phyloP scores from a whole-genome alignment of 495 filamentous ascomycete species.

The Xylaria curta region DNA sequence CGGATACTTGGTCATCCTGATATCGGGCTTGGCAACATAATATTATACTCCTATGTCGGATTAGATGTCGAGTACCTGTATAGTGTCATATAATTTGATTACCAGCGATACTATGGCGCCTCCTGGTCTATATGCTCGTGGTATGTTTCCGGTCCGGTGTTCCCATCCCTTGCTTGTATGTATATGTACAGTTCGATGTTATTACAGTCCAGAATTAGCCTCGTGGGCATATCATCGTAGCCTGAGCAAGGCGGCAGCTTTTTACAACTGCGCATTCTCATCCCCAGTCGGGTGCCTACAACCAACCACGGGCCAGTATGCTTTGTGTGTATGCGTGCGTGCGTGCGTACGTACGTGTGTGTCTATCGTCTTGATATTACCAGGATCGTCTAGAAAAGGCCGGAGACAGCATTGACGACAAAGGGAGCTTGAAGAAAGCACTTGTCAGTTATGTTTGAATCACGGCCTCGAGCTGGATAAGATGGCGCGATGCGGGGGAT shows the following conservation, averaged over 20 bases:
- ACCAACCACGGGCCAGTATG: neutral
- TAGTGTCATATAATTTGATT: conserved; percentile 7
- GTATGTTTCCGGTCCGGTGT: conserved; percentile 7
- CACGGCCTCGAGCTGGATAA: neutral
- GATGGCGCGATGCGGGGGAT: neutral
- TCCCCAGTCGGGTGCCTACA: neutral
- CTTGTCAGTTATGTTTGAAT: conserved; percentile 11
- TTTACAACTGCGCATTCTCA: neutral
- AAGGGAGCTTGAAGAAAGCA: conserved; percentile 69
- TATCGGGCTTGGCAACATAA: neutral
- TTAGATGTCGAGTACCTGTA: neutral
- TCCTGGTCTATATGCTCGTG: conserved; percentile 2
- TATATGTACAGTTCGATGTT: conserved; percentile 21
- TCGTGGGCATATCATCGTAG: neutral
- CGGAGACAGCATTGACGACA: conserved; percentile 75
- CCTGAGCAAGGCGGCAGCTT: neutral
- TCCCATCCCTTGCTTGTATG: conserved; percentile 4
- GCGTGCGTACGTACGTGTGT: neutral
- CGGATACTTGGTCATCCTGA: neutral
- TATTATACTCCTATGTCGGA: neutral
- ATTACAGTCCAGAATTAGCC: conserved; percentile 13
- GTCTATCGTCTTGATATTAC: neutral
- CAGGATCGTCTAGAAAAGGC: conserved; percentile 65
- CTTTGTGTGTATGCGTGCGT: neutral
- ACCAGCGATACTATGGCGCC: neutral